phyloP scores from a whole-genome alignment of 2,329 filamentous ascomycete genomes.

The Cadophora gregata region DNA sequence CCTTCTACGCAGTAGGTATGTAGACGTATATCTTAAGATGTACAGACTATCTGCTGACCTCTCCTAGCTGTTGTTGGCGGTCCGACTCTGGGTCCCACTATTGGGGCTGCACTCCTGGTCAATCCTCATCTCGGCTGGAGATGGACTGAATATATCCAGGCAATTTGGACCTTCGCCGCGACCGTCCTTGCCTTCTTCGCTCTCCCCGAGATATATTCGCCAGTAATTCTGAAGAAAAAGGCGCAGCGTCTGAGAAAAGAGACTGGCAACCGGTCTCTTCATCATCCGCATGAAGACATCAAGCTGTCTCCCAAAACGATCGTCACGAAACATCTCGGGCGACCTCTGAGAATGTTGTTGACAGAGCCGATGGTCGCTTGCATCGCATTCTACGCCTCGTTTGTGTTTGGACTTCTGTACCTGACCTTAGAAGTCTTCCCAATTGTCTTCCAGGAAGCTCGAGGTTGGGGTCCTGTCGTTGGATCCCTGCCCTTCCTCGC shows the following conservation, averaged over 20 bases:
- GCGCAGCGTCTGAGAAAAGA: slow-evolving; percentile 44
- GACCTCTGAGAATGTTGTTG: slow-evolving; percentile 53
- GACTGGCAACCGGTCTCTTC: slow-evolving; percentile 36
- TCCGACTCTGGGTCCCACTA: slow-evolving; percentile 50
- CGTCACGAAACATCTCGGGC: slow-evolving; percentile 40
- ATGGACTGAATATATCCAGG: slow-evolving; percentile 46
- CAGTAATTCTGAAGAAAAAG: slow-evolving; percentile 51
- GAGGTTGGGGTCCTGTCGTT: slow-evolving; percentile 65
- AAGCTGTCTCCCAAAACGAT: slow-evolving; percentile 40
- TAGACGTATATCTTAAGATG: background rate
- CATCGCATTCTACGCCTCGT: slow-evolving; percentile 73
- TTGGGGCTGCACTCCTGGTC: slow-evolving; percentile 42
- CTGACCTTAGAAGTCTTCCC: slow-evolving; percentile 63
- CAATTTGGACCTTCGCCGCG: slow-evolving; percentile 52
- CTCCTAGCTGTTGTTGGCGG: slow-evolving; percentile 64
- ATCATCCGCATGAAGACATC: slow-evolving; percentile 39
- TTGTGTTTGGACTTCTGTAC: slow-evolving; percentile 74
- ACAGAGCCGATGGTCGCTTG: slow-evolving; percentile 67
- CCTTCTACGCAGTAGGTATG: slow-evolving; percentile 64
- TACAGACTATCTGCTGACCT: slow-evolving; percentile 1
- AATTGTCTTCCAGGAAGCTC: slow-evolving; percentile 66
- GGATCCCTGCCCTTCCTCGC: slow-evolving; percentile 66
- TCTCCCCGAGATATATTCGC: slow-evolving; percentile 54
- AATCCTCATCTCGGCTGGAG: slow-evolving; percentile 48
- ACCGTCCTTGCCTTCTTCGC: slow-evolving; percentile 48